Evolutionary conservation across 2,329 filamentous ascomycete genomes (phyloP), one percentile per base, ranked within the genome.

Genomic region (Pestalotiopsis sp.): DNA sequence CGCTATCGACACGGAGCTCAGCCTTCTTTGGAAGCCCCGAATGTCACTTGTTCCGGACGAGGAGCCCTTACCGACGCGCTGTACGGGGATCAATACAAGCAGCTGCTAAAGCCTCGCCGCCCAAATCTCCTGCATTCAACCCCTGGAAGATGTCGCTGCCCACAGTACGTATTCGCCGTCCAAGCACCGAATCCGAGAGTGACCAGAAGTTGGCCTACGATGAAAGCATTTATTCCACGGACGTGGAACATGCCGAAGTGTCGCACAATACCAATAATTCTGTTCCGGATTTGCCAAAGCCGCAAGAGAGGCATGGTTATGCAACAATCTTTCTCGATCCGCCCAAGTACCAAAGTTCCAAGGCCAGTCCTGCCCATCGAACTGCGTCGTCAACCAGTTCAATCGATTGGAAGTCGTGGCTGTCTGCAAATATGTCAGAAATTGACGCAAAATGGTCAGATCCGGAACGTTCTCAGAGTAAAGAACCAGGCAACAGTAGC

Each of bases 61-160:
- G 82, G 31, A 90, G 87, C 66, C 87, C 87, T 0, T 91, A 86
- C 71, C 84, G 87, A 3, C 84, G 84, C 31, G 85, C 84, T 2
- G 73, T 90, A 39, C 82, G 81, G 59, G 81, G 83, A 64, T 84
- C 78, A 1, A 87, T 87, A 72, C 78, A 79, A 67, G 74, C 78
- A 7, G 78, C 79, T 17, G 73, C 81, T 7, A 74, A 77, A 17
- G 70, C 69, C 1, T 70, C 75, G 4, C 68, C 72, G 2, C 68
- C 68, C 0, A 75, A 70, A 5, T 75, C 76, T 3, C 71, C 78
- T 0, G 79, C 78, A 36, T 77, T 75, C 27, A 80, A 77, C 61
- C 76, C 77, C 41, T 84, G 83, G 74, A 74, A 82, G 63, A 78
- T 77, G n/a, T 81, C 82, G 0, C 67, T 84, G 2, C 83, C 82